Conservation (phyloP, 768 basidiomycete genomes). For the Boletellus ananas region DNA sequence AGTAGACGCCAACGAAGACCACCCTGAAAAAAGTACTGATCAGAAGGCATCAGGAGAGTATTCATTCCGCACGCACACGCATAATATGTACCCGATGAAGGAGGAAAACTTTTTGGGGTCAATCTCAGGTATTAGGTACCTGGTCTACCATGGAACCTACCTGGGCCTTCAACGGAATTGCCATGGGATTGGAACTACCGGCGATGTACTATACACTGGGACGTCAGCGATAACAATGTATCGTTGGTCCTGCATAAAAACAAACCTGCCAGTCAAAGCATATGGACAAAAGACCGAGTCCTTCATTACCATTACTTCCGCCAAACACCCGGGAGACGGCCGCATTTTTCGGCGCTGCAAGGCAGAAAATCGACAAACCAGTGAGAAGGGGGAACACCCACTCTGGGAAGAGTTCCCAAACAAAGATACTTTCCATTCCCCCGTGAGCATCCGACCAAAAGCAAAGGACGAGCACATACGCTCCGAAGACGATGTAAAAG, state of each 20-base stretch:
- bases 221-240: neutral
- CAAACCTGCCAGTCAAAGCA: conserved; percentile 59
- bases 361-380: conserved; percentile 59
- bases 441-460: neutral
- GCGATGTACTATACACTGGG: conserved; percentile 18
- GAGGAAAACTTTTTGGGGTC: conserved; percentile 35
- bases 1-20: conserved; percentile 36
- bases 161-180: conserved; percentile 54
- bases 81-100: conserved; percentile 47
- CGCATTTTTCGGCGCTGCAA: conserved; percentile 47
- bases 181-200: conserved; percentile 40
- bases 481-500: conserved; percentile 23
- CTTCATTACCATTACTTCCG: conserved; percentile 60
- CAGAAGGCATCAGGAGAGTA: neutral
- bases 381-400: conserved; percentile 56
- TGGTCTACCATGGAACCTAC: conserved; percentile 6
- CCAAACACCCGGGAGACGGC: conserved; percentile 56
- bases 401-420: conserved; percentile 26
- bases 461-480: conserved; percentile 31
- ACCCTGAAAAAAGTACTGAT: conserved; percentile 15
- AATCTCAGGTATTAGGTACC: neutral
- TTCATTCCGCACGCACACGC: conserved; percentile 38
- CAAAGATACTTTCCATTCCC: conserved; percentile 30
- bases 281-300: conserved; percentile 55
- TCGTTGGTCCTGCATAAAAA: conserved; percentile 15